Conservation (phyloP, 306 rosid species). For the Vigna unguiculata region DNA sequence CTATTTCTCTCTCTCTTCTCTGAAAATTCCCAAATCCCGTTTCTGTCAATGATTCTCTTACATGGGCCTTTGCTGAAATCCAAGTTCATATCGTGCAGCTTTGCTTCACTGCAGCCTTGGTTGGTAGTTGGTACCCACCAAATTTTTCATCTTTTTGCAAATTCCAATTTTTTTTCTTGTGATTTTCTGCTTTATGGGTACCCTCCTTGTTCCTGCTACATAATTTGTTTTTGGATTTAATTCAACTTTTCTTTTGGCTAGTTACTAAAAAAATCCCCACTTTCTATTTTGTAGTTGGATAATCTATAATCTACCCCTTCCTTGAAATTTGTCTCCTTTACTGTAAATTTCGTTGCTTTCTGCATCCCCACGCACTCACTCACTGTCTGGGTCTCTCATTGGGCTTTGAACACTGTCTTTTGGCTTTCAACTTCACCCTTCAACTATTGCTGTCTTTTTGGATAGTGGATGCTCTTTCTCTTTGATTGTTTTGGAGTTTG, state of each 20-base stretch:
- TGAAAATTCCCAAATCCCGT: constrained; percentile 33
- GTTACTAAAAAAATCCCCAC: background rate
- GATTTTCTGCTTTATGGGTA: constrained; percentile 27
- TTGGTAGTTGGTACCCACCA: constrained; percentile 47
- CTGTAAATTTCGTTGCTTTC: constrained; percentile 35
- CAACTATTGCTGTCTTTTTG: background rate
- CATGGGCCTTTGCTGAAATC: constrained; percentile 53
- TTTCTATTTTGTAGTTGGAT: constrained; percentile 28
- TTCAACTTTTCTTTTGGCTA: constrained; percentile 24
- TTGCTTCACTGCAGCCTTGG: constrained; percentile 44
- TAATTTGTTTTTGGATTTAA: constrained; percentile 35
- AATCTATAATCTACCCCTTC: constrained; percentile 27
- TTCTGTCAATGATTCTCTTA: constrained; percentile 53
- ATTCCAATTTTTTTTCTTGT: constrained; percentile 14
- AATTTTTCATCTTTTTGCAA: constrained; percentile 36
- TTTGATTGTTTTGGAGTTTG: constrained; percentile 43
- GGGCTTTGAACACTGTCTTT: constrained; percentile 37
- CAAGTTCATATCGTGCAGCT: constrained; percentile 42
- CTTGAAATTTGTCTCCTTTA: constrained; percentile 36
- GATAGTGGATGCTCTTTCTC: background rate
- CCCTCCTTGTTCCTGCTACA: constrained; percentile 24
- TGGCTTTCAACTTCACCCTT: constrained; percentile 23
- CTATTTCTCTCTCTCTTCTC: background rate
- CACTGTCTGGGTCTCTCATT: constrained; percentile 5
- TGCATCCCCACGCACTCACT: constrained; percentile 29